Percentiles rank a stretch among this genome's conserved stretches.
Evolutionary conservation across 257 asterid species (phyloP).

Genomic region (Ophiorrhiza pumila): DNA sequence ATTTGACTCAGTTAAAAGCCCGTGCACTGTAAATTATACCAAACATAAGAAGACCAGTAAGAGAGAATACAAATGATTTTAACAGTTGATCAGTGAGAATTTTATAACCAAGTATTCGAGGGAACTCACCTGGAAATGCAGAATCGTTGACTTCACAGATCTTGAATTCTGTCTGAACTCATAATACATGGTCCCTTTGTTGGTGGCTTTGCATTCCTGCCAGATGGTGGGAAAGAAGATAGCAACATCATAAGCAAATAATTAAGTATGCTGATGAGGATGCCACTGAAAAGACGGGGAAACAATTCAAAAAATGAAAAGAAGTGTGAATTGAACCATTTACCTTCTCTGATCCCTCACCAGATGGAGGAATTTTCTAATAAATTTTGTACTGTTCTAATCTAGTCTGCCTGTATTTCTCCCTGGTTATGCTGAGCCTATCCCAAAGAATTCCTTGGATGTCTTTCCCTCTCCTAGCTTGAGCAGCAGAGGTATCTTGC

Average conservation of each 20-base stretch:
- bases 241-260: conserved; percentile 1
- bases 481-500: conserved; percentile 86
- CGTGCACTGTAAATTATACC: background rate
- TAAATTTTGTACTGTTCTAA: conserved; percentile 77
- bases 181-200: conserved; percentile 53
- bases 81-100: background rate
- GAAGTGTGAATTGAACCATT: background rate
- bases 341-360: conserved; percentile 71
- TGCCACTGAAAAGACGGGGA: background rate
- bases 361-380: conserved; percentile 76
- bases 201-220: conserved; percentile 70
- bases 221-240: background rate
- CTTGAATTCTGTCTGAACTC: conserved; percentile 79
- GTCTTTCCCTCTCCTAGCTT: conserved; percentile 86
- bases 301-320: background rate
- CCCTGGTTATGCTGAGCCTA: conserved; percentile 75
- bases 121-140: conserved; percentile 78
- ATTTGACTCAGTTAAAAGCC: background rate
- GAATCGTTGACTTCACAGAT: conserved; percentile 83
- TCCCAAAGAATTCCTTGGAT: conserved; percentile 99
- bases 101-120: background rate
- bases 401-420: conserved; percentile 74
- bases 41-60: background rate
- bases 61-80: background rate
- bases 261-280: no score